phyloP scores from a whole-genome alignment of 495 filamentous ascomycete genomes.

The Mycothermus thermophilus region DNA sequence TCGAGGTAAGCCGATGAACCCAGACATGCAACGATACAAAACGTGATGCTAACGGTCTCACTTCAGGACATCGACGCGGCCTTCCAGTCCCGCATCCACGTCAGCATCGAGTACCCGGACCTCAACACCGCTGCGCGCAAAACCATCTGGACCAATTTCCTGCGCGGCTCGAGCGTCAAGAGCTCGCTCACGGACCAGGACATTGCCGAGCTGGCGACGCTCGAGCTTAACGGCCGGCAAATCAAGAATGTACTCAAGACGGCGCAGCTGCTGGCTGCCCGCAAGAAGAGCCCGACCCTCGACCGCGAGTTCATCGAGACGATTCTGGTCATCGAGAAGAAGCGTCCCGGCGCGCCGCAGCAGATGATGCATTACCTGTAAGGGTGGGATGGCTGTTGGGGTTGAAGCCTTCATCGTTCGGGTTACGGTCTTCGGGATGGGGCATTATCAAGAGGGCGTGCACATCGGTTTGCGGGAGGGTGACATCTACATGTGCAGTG shows the following conservation, averaged over 20 bases:
- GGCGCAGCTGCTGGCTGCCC: slow-evolving; percentile 20
- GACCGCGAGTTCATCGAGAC: slow-evolving; percentile 19
- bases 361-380: slow-evolving; percentile 16
- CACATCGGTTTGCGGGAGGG: no score
- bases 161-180: slow-evolving; percentile 14
- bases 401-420: no score
- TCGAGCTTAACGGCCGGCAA: slow-evolving; percentile 27
- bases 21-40: neutral
- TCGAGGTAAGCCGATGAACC: slow-evolving; percentile 10
- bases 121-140: slow-evolving; percentile 21
- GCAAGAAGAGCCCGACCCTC: slow-evolving; percentile 17
- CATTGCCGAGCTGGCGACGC: slow-evolving; percentile 23
- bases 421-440: no score
- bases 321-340: slow-evolving; percentile 19
- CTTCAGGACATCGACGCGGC: slow-evolving; percentile 37
- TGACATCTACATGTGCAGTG: no score
- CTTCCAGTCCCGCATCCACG: slow-evolving; percentile 39
- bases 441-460: no score
- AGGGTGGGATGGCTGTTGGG: no score
- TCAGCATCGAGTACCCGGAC: slow-evolving; percentile 33
- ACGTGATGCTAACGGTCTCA: neutral
- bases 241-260: slow-evolving; percentile 44
- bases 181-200: slow-evolving; percentile 14
- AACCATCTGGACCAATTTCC: slow-evolving; percentile 21
- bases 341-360: slow-evolving; percentile 15